phyloP scores from a whole-genome alignment of 1,284 basidiomycete species.

The Afroboletus lepidellus region DNA sequence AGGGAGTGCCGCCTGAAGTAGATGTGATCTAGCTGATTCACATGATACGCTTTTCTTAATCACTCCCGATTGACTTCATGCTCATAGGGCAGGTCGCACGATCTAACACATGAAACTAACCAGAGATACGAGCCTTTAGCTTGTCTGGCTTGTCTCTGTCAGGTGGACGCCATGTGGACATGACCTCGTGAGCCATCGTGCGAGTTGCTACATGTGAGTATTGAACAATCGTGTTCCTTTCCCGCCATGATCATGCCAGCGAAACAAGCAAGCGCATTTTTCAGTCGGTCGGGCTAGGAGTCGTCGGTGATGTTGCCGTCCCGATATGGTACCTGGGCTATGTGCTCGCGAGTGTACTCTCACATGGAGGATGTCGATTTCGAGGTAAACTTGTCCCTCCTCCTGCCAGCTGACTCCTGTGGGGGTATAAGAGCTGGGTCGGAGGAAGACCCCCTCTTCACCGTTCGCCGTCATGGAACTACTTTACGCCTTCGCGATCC shows the following conservation, averaged over 20 bases:
- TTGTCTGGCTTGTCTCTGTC: slow-evolving; percentile 5
- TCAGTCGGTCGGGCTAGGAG: slow-evolving; percentile 7
- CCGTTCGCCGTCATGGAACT: slow-evolving; percentile 17
- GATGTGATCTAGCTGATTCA: slow-evolving; percentile 6
- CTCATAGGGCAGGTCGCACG: slow-evolving; percentile 5
- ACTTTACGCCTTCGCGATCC: not conserved
- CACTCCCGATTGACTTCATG: slow-evolving; percentile 7
- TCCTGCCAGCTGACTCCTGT: not conserved
- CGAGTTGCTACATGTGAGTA: not conserved
- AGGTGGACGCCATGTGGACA: slow-evolving; percentile 18
- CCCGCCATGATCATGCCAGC: slow-evolving; percentile 12
- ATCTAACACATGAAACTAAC: slow-evolving; percentile 12
- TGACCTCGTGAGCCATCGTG: slow-evolving; percentile 9
- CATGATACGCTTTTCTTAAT: slow-evolving; percentile 15
- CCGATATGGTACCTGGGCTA: slow-evolving; percentile 14
- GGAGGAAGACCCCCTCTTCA: not conserved
- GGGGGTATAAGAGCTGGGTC: slow-evolving; percentile 24
- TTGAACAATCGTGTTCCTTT: slow-evolving; percentile 1
- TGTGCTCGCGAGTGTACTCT: not conserved
- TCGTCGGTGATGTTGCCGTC: slow-evolving; percentile 4
- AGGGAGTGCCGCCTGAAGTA: slow-evolving; percentile 4
- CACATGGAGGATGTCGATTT: slow-evolving; percentile 9
- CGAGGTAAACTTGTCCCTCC: slow-evolving; percentile 1
- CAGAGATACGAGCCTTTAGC: slow-evolving; percentile 2
- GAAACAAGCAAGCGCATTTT: slow-evolving; percentile 1